Base-by-base conservation (phyloP, 2,329 filamentous ascomycete species). In the Exophiala calicioides region DNA sequence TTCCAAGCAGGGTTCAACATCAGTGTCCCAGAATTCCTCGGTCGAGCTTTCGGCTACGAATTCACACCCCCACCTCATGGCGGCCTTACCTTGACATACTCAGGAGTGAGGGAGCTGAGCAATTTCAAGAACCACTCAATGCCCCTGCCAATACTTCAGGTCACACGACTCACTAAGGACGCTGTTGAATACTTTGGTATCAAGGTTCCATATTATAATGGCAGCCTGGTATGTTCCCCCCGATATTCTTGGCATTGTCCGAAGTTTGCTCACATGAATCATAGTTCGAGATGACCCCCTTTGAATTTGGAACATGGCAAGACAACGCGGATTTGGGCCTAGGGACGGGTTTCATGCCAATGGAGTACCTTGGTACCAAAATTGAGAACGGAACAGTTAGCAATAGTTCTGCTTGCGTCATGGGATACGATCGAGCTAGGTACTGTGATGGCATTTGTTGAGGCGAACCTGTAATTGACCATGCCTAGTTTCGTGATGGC, bases 111-210 rank as follows among this genome's bases (percentile, higher is more conserved):
- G 5, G 50, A 46, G 2, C 47, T 63, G 8, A 65, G 64, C 24
- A 73, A 68, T 42, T 75, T 74, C 58, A 68, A 62, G 1, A 59
- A 56, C 13, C 56, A 64, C 52, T 59, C 64, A 6, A 70, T 66
- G 5, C 73, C 73, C 0, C 71, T 66, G 42, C 72, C 72, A 3
- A 68, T 75, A 42, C 69, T 75, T 21, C 72, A 69, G 2, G 58
- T 68, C 3, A 64, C 16, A 30, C 62, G 2, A 64, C 66, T 51
- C 12, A 47, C 35, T 3, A 27, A 46, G 4, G 43, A 46, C 30
- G 43, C 39, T 15, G 21, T 46, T 18, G 21, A 33, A 13, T 40
- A 39, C 10, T 46, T 23, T 13, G 43, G 29, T 15, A 23, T 40
- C 19, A 39, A 46, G 35, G 35, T 46, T 13, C 43, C 34, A 8